Evolutionary conservation across 2,329 filamentous ascomycete genomes (phyloP).

Genomic region (Cytospora piceae): DNA sequence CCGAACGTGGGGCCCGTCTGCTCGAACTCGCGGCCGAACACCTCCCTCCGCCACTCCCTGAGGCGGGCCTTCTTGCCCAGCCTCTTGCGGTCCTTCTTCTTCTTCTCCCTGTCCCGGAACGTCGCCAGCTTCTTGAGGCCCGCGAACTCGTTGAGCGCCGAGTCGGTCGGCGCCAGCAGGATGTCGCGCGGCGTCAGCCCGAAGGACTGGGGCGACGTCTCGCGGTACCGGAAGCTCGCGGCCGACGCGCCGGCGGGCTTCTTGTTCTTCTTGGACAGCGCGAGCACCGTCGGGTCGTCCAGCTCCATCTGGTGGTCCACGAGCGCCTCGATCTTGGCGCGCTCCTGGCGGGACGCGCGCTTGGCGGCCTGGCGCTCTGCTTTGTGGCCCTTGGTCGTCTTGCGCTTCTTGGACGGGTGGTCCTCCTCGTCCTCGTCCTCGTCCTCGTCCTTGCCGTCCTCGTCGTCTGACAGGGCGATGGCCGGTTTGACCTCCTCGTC

Average conservation of each 20-base stretch:
- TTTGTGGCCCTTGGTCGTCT: constrained; percentile 63
- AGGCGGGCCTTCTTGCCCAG: constrained; percentile 92
- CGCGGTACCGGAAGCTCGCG: constrained; percentile 83
- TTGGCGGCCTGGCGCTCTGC: constrained; percentile 62
- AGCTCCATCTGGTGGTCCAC: constrained; percentile 82
- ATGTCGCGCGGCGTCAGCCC: constrained; percentile 91
- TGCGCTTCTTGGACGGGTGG: constrained; percentile 58
- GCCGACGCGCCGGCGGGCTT: constrained; percentile 32
- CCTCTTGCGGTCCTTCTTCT: constrained; percentile 83
- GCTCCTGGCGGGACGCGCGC: constrained; percentile 77
- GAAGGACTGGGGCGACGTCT: constrained; percentile 87
- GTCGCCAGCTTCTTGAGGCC: constrained; percentile 93
- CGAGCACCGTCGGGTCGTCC: constrained; percentile 64
- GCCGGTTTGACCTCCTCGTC: constrained; percentile 60
- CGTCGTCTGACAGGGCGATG: constrained; percentile 59
- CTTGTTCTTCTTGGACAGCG: constrained; percentile 47
- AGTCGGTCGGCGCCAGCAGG: constrained; percentile 82
- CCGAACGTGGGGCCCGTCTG: constrained; percentile 60
- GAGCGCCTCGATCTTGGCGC: constrained; percentile 80
- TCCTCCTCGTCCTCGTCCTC: constrained; percentile 46
- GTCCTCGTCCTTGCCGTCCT: constrained; percentile 44
- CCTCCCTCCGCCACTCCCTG: constrained; percentile 77
- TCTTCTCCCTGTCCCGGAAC: constrained; percentile 88
- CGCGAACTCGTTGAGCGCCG: constrained; percentile 84
- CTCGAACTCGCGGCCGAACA: constrained; percentile 64